Evolutionary conservation across 768 basidiomycete genomes (phyloP).

Genomic region (Lentinula detonsa): DNA sequence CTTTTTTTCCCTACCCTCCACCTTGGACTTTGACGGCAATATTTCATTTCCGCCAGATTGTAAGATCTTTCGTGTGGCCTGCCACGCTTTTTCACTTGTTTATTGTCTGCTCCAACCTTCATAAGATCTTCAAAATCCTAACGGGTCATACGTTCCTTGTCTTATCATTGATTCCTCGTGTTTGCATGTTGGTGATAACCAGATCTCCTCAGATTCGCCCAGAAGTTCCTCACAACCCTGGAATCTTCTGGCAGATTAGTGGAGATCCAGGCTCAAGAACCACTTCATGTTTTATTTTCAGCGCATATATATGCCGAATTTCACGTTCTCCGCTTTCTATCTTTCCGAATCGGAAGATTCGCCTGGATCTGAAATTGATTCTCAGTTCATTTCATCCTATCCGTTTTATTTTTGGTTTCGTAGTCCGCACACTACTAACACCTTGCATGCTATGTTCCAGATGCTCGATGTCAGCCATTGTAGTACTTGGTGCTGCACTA

Average conservation of each 20-base stretch:
- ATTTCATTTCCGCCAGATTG: neutral
- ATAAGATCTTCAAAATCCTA: too few species aligned
- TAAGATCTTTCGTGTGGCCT: too few species aligned
- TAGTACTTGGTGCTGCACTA: slow-evolving; percentile 5
- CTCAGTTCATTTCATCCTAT: neutral
- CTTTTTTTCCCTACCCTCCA: neutral
- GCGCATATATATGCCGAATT: neutral
- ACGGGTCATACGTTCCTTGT: too few species aligned
- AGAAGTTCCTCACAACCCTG: neutral
- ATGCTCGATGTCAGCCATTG: slow-evolving; percentile 9
- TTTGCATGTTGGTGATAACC: neutral
- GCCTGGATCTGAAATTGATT: too few species aligned
- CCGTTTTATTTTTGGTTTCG: too few species aligned
- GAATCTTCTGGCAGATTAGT: neutral
- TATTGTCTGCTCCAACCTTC: too few species aligned
- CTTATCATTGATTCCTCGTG: too few species aligned
- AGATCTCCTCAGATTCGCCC: neutral
- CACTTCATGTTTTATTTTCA: neutral
- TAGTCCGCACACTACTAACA: neutral
- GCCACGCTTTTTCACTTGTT: too few species aligned
- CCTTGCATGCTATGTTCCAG: neutral
- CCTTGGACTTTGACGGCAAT: neutral
- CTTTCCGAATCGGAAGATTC: neutral
- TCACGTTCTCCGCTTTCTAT: neutral
- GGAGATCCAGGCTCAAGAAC: neutral